Percentiles rank a stretch among this genome's conserved stretches.
Conservation (phyloP, 345 rosid species). For the Turnera subulata region DNA sequence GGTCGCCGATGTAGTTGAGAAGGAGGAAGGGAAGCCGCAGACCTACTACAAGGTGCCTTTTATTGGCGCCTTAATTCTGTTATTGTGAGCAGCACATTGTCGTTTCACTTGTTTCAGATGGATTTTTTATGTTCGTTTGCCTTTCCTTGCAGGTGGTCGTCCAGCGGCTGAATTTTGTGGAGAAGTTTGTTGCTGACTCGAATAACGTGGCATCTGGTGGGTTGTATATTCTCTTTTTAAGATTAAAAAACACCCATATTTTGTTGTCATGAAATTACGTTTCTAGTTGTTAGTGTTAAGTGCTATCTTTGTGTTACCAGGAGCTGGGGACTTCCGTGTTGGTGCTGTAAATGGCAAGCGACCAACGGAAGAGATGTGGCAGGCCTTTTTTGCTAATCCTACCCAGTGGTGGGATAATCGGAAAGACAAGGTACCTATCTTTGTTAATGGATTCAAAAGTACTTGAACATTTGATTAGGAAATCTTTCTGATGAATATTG, state of each 20-base stretch:
- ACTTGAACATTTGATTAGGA: too few species aligned
- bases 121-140: background rate
- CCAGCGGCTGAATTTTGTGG: conserved; percentile 54
- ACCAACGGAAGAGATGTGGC: conserved; percentile 47
- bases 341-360: conserved; percentile 24
- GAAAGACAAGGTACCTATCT: conserved; percentile 47
- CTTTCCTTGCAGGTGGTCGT: conserved; percentile 45
- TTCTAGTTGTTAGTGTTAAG: background rate
- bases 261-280: too few species aligned
- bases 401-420: conserved; percentile 69
- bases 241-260: background rate
- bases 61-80: background rate
- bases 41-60: conserved; percentile 52
- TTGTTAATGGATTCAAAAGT: background rate
- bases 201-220: conserved; percentile 28
- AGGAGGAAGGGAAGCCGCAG: conserved; percentile 48
- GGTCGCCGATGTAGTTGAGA: conserved; percentile 45
- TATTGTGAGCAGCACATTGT: conserved; percentile 1
- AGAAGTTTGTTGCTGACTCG: conserved; percentile 29
- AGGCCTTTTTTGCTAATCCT: conserved; percentile 62
- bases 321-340: conserved; percentile 34
- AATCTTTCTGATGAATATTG: too few species aligned
- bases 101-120: background rate
- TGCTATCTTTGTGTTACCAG: conserved; percentile 2
- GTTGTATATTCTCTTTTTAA: background rate